A percentile compares a stretch with the other conserved stretches of the same genome.
Conservation (phyloP, 345 rosid genomes). For the Linum usitatissimum region DNA sequence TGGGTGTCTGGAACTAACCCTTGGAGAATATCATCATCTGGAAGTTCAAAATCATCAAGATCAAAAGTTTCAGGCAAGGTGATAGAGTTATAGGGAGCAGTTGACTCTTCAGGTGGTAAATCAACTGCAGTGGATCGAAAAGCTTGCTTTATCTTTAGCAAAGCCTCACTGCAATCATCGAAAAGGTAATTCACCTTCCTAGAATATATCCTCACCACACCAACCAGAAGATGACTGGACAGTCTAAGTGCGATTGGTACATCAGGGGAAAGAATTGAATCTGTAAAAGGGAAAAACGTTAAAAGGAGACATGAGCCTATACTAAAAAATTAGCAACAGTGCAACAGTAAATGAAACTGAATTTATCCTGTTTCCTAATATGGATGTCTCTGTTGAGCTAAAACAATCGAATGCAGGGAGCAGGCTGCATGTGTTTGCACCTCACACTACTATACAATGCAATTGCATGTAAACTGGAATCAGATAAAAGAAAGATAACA, state of each 20-base stretch:
- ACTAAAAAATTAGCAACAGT: too few species aligned
- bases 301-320: neutral
- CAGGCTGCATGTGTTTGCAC: too few species aligned
- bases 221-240: constrained; percentile 97
- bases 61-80: constrained; percentile 99
- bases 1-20: constrained; percentile 49
- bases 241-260: constrained; percentile 85
- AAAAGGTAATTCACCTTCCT: constrained; percentile 97
- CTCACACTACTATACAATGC: too few species aligned
- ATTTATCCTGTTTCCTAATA: too few species aligned
- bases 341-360: too few species aligned
- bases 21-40: constrained; percentile 83
- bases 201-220: constrained; percentile 97
- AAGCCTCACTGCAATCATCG: constrained; percentile 98
- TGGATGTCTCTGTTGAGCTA: too few species aligned
- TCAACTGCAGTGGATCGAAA: constrained; percentile 97
- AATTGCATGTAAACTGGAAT: too few species aligned
- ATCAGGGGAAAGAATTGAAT: constrained; percentile 96
- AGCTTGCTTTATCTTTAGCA: constrained; percentile 97
- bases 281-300: constrained; percentile 32
- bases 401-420: too few species aligned
- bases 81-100: constrained; percentile 96
- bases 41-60: constrained; percentile 99
- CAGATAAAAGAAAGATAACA: too few species aligned
- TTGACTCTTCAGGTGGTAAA: constrained; percentile 95